phyloP scores from a whole-genome alignment of 371 early-diverging fungal genomes.

The Coemansia sp. region DNA sequence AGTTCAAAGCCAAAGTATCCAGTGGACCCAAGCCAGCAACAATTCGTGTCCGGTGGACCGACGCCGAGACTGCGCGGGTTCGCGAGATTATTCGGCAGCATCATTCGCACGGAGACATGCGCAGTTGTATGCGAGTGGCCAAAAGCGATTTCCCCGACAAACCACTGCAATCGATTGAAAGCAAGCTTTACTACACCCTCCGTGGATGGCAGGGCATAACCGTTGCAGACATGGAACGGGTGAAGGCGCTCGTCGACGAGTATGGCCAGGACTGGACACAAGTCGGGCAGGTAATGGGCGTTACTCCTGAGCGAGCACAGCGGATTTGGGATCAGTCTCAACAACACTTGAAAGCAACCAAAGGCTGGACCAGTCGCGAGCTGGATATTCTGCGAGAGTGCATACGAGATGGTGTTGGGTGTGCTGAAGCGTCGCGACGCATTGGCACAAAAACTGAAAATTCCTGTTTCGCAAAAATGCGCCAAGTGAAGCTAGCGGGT shows the following conservation, averaged over 20 bases:
- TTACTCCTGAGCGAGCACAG: background rate
- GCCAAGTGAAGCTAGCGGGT: too few relatives aligned
- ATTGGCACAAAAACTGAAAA: background rate
- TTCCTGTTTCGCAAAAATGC: too few relatives aligned
- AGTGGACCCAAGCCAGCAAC: background rate
- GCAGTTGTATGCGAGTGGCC: background rate
- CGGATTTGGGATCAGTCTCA: background rate
- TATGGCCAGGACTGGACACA: slow-evolving; percentile 22
- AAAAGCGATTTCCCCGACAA: background rate
- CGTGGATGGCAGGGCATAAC: background rate
- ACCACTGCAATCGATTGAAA: background rate
- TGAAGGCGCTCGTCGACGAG: slow-evolving; percentile 9
- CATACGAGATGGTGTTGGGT: too few relatives aligned
- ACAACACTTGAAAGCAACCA: background rate
- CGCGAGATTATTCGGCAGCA: background rate
- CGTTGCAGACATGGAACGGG: background rate
- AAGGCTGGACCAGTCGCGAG: background rate
- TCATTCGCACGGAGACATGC: background rate
- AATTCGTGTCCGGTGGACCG: background rate
- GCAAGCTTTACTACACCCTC: background rate
- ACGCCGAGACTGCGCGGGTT: background rate
- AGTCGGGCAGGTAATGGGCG: background rate
- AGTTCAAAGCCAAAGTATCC: background rate
- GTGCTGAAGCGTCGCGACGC: too few relatives aligned
- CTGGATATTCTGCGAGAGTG: background rate